Base-by-base conservation (phyloP, 306 rosid genomes). In the Cicer judaicum region DNA sequence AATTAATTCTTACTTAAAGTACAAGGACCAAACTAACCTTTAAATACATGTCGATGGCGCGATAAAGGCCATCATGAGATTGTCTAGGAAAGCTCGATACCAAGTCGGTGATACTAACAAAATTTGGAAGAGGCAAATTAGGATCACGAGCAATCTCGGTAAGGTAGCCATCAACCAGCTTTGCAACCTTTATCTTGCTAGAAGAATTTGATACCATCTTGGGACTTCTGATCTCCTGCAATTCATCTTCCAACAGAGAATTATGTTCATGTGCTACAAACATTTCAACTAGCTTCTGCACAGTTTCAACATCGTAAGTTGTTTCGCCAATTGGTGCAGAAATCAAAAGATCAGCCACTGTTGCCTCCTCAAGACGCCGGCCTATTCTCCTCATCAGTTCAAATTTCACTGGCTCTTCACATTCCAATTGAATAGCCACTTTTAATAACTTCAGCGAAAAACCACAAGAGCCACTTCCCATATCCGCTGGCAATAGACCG, bases 31-130 rank as follows among this genome's bases (percentile, higher is more conserved):
- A 38, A 73, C 81, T 73, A 66, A 89, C 98, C 98, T 89, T 93
- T 55, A 94, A 79, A 75, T 84, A 94, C 89, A 84, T 87, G 90
- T 90, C 97, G 50, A 93, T 87, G 68, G 97, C 92, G 4, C 97
- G 97, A 84, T 94, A 94, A 60, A 94, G 74, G 50, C 96, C 91
- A 70, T 94, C 96, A 68, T 94, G 98, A 67, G 89, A 84, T 55
- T 88, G 76, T 74, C 92, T 81, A 16, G 97, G 83, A 84, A 86
- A 88, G 88, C 86, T 72, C 43, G 92, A 88, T 21, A 88, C 89
- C 74, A 86, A 75, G 69, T 92, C 92, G 7, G 96, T 95, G 70
- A 91, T 87, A 65, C 10, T 48, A 44, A 86, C 82, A 75, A 94
- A 94, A 73, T 82, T 88, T 8, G 80, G 42, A 12, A 83, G 47